These are phyloP conservation scores for Nakaseomyces bracarensis DNA, from an alignment of 1,139 yeast genomes.

Conservation along the genomic window DNA sequence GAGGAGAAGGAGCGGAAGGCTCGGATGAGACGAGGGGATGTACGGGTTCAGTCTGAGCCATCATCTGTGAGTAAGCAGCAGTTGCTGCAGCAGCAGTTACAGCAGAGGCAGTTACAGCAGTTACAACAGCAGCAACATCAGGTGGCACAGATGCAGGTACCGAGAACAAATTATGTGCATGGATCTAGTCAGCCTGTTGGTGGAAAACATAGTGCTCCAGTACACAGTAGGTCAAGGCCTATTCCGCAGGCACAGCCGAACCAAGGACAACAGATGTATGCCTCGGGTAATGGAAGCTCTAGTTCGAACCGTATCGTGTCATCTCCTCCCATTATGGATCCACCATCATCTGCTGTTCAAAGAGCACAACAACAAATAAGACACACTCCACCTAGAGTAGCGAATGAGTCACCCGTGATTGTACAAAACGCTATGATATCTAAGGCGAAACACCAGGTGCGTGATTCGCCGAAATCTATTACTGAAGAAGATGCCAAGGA, in stretches of 20 bases:
- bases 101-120: constrained; percentile 3
- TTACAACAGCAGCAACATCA: background rate
- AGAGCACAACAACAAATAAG: constrained; percentile 4
- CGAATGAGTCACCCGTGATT: constrained; percentile 4
- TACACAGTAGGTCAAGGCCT: background rate
- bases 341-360: constrained; percentile 1
- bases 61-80: background rate
- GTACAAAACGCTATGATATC: constrained; percentile 5
- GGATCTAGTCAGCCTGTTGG: background rate
- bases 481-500: constrained; percentile 20
- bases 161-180: constrained; percentile 1
- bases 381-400: constrained; percentile 5
- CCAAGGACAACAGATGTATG: constrained; percentile 1
- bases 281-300: background rate
- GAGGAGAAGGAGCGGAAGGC: constrained; percentile 16
- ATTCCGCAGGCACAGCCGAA: background rate
- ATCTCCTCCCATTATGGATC: constrained; percentile 4
- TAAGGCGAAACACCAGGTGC: background rate
- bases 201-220: background rate
- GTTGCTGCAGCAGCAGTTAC: background rate
- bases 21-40: background rate
- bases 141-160: background rate
- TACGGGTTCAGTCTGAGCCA: constrained; percentile 12
- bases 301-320: background rate
- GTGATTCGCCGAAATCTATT: constrained; percentile 2